A percentile compares a stretch with the other conserved stretches of the same genome.
Conservation (phyloP, 1,139 yeast genomes). For the Blastobotrys indianensis region DNA sequence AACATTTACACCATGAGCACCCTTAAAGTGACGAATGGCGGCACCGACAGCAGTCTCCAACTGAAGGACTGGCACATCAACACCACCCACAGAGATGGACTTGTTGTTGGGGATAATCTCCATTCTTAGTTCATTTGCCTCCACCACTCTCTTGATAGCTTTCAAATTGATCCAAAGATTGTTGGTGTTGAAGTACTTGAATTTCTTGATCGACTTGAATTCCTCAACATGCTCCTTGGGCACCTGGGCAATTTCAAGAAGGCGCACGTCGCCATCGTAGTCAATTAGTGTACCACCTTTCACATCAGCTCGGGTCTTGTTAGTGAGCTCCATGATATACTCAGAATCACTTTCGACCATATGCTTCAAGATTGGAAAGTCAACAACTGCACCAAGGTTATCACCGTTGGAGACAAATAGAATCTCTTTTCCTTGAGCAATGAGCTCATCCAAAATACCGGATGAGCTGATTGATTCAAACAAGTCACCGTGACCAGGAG, state of each 20-base stretch:
- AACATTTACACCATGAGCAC: conserved; percentile 96
- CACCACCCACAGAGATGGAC: conserved; percentile 68
- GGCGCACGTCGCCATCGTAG: conserved; percentile 90
- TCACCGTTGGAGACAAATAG: conserved; percentile 97
- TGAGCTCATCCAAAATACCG: conserved; percentile 85
- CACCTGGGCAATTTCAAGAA: conserved; percentile 96
- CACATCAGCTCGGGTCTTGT: conserved; percentile 98
- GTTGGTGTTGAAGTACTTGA: conserved; percentile 96
- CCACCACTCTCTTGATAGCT: conserved; percentile 90
- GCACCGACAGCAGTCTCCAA: conserved; percentile 99
- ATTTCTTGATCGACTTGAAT: conserved; percentile 94
- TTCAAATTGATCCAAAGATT: conserved; percentile 95
- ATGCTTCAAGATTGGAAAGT: conserved; percentile 81
- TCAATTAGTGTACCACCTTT: conserved; percentile 98
- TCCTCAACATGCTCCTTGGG: conserved; percentile 99
- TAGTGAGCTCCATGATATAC: conserved; percentile 96
- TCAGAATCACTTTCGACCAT: conserved; percentile 90
- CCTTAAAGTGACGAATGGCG: conserved; percentile 90
- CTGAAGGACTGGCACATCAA: conserved; percentile 82
- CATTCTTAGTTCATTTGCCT: conserved; percentile 72
- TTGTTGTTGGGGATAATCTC: conserved; percentile 95
- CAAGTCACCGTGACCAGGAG: conserved; percentile 98
- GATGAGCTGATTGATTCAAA: conserved; percentile 85
- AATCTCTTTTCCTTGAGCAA: conserved; percentile 91
- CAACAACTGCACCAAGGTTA: conserved; percentile 97